Base-by-base conservation (phyloP, 441 rosid species). In the Populus hybrid region DNA sequence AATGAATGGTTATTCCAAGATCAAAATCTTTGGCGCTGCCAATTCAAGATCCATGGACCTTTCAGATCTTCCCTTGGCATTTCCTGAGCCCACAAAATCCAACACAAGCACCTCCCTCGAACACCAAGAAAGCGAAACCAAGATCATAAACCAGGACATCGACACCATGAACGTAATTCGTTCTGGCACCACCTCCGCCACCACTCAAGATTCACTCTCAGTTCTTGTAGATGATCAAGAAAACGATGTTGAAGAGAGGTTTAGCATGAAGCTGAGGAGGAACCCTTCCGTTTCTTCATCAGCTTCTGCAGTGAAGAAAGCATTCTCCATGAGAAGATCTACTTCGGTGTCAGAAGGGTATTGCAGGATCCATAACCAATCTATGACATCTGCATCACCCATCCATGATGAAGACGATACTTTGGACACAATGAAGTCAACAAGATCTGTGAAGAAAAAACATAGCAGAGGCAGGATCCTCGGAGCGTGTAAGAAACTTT, bases 291-390 rank as follows among this genome's bases (percentile, higher is more conserved):
- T 88, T 75, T 82, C 95, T 23, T 74, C 88, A 50, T 83, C 92
- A 59, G 84, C 83, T 70, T 84, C 85, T 67, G 79, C 90, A 1
- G 83, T 89, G 46, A 88, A 83, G 78, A 86, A 87, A 63, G 93
- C 88, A 32, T 84, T 92, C 78, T 91, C 97, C 59, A 83, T 90
- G 90, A 88, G 86, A 79, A 88, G 96, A 86, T 93, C 97, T 61
- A 85, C 92, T 0, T 95, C 98, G 10, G 94, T 92, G 10, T 87
- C 94, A 3, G 97, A 92, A 66, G 90, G 94, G 68, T 90, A 95
- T 66, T 79, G 93, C 50, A 87, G 99, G 83, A 91, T 95, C 86
- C 93, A 92, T 76, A 93, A 88, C 82, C 96, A 88, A 81, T 78
- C 95, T 76, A 80, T 83, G 65, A 82, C 89, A 70, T 74, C 85